Base-by-base conservation (phyloP, 2,329 filamentous ascomycete genomes). In the Cladophialophora exuberans region DNA sequence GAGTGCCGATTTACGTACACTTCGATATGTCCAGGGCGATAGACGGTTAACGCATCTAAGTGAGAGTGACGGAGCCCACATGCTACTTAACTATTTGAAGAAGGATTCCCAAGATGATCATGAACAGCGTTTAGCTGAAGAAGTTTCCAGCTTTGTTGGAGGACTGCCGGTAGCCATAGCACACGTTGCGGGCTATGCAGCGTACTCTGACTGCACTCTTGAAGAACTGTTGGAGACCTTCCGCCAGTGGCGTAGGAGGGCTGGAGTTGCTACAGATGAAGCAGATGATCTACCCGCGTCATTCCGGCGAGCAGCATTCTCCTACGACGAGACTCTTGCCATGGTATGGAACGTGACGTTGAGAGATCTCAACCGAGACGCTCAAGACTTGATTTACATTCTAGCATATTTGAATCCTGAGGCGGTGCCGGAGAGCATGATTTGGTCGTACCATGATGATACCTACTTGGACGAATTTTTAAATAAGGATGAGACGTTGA, bases 371-470 rank as follows among this genome's bases (percentile, higher is more conserved):
- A 7, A 28, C 9, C 28, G 23, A 3, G 42, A 45, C 17, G 23
- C 42, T 13, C 23, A 26, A 11, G 23, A 45, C 9, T 10, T 45
- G n/a, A 23, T 45, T 26, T 30, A 45, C 9, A 45, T 45, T 10
- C 26, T 45, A 20, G 42, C 42, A 28, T 45, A 30, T 26, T 45
- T 45, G 28, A 26, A 45, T 26, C 28, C 13, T 26, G 42, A 45
- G 15, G 31, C 28, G 13, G 31, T 45, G 10, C 42, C 28, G 18
- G 31, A 31, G 42, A 20, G 25, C 11, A 13, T 45, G 25, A 13
- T 45, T 13, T 23, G 28, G 9, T 23, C 23, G 9, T 15, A 23
- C 11, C 42, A 45, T 33, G 42, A 45, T 23, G 42, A 45, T 10
- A 13, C 42, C n/a, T n/a, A n/a, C n/a, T n/a, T n/a, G n/a, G n/a